Percentiles rank a stretch among this genome's conserved stretches.
phyloP scores from a whole-genome alignment of 495 filamentous ascomycete species.

The Physcia stellaris region DNA sequence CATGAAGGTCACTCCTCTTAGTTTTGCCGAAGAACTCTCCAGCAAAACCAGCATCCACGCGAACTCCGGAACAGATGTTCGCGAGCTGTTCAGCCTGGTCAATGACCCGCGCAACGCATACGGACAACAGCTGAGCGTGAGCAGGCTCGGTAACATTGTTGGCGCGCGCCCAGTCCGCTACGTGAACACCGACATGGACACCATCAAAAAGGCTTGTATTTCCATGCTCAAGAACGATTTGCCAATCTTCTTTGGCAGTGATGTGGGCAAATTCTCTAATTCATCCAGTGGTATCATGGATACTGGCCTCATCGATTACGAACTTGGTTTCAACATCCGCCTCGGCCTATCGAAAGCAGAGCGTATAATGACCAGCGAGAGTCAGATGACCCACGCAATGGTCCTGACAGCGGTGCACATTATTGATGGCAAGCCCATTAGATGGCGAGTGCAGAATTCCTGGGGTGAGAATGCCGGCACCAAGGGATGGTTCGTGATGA shows the following conservation, averaged over 20 bases:
- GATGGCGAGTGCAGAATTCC: slow-evolving; percentile 78
- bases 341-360: slow-evolving; percentile 62
- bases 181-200: slow-evolving; percentile 63
- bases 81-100: slow-evolving; percentile 60
- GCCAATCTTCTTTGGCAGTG: slow-evolving; percentile 78
- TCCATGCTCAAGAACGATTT: slow-evolving; percentile 60
- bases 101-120: slow-evolving; percentile 72
- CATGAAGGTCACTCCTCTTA: slow-evolving; percentile 45
- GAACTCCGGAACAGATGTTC: slow-evolving; percentile 35
- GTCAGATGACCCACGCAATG: slow-evolving; percentile 83
- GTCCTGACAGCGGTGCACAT: slow-evolving; percentile 75
- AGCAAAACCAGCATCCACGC: slow-evolving; percentile 31
- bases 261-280: slow-evolving; percentile 73
- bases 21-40: slow-evolving; percentile 45
- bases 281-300: slow-evolving; percentile 60
- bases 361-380: slow-evolving; percentile 55
- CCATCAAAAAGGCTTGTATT: slow-evolving; percentile 58
- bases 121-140: slow-evolving; percentile 55
- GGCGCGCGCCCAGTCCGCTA: slow-evolving; percentile 60
- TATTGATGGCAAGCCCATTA: slow-evolving; percentile 44
- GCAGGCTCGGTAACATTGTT: slow-evolving; percentile 64
- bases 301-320: slow-evolving; percentile 52
- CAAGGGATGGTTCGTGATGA: slow-evolving; percentile 80
- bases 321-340: slow-evolving; percentile 62
- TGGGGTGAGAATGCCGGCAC: slow-evolving; percentile 57